Evolutionary conservation across 1,284 basidiomycete species (phyloP), one percentile per base, ranked within the genome.

Genomic region (Boletus smithii): DNA sequence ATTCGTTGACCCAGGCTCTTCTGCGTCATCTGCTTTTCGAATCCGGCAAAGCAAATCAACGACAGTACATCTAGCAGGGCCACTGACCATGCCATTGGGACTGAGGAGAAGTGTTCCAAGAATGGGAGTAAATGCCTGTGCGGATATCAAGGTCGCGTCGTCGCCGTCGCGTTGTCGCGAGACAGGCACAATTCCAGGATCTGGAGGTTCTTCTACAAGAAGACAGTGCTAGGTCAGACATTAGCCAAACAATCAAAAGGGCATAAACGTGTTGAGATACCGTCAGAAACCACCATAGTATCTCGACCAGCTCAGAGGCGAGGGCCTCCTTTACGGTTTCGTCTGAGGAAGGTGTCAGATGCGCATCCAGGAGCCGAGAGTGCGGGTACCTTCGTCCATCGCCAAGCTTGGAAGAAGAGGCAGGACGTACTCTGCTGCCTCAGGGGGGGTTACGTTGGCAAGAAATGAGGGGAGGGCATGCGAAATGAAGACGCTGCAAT

Each of bases 241-340:
- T 66, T 11, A 55, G 48, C 11, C 3, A 17, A 18, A 48, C 41
- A 35, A 44, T 52, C 37, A 42, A 57, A 53, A 50, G 42, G 26
- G 18, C 41, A 42, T 27, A 43, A 46, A 49, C 50, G 58, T 83
- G 27, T 8, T 7, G 26, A 32, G 18, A 29, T 53, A 67, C 63
- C 55, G 91, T 87, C 63, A 92, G 86, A 69, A 95, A 98, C 84
- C 91, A 97, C 93, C 93, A 97, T 55, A 97, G 81, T 56, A 97
- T 81, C 35, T 80, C 72, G 42, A 91, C 82, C 20, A 99, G 73
- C 60, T 92, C 85, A 2, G 83, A 78, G 2, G 91, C 86, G 33
- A 99, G 84, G 0, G 92, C 89, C 61, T 97, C 91, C 67, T 92
- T 94, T 50, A 99, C 94, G 32, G 80, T 71, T 57, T 95, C 91